A percentile compares a stretch with the other conserved stretches of the same genome.
Conservation (phyloP, 2,329 filamentous ascomycete species). For the Knufia fluminis region DNA sequence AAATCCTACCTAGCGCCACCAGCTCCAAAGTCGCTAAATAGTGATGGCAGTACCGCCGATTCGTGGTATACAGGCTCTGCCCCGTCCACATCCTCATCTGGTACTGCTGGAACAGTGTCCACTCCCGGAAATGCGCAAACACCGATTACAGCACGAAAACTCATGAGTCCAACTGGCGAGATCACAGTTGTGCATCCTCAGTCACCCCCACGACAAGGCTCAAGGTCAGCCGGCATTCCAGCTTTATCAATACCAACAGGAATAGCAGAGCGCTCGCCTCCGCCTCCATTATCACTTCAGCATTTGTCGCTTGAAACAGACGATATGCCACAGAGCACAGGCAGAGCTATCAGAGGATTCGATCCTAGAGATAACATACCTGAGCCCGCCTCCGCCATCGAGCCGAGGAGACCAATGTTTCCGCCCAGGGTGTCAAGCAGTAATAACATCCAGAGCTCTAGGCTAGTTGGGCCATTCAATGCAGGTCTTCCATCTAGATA, state of each 20-base stretch:
- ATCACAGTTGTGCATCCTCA: constrained; percentile 50
- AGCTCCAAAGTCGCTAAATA: constrained; percentile 65
- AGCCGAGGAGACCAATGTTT: constrained; percentile 31
- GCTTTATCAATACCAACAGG: constrained; percentile 18
- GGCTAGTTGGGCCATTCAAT: constrained; percentile 34
- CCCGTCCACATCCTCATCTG: constrained; percentile 15
- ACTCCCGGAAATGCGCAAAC: constrained; percentile 28
- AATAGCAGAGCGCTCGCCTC: constrained; percentile 25
- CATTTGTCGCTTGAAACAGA: constrained; percentile 36
- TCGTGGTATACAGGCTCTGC: constrained; percentile 22
- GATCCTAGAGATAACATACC: constrained; percentile 21
- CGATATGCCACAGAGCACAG: constrained; percentile 27
- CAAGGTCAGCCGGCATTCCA: constrained; percentile 19
- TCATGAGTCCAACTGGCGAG: constrained; percentile 59
- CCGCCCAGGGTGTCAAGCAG: constrained; percentile 31
- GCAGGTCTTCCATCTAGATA: constrained; percentile 58
- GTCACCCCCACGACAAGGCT: constrained; percentile 23
- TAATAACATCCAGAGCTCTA: constrained; percentile 13
- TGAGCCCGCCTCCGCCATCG: constrained; percentile 32
- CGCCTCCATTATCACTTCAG: constrained; percentile 33
- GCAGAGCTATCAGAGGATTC: constrained; percentile 17
- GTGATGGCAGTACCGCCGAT: constrained; percentile 33
- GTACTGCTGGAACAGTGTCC: constrained; percentile 31
- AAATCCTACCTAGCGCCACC: constrained; percentile 87
- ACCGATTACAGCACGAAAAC: constrained; percentile 16